Conservation (phyloP, 768 basidiomycete species). For the Suillus decipiens region DNA sequence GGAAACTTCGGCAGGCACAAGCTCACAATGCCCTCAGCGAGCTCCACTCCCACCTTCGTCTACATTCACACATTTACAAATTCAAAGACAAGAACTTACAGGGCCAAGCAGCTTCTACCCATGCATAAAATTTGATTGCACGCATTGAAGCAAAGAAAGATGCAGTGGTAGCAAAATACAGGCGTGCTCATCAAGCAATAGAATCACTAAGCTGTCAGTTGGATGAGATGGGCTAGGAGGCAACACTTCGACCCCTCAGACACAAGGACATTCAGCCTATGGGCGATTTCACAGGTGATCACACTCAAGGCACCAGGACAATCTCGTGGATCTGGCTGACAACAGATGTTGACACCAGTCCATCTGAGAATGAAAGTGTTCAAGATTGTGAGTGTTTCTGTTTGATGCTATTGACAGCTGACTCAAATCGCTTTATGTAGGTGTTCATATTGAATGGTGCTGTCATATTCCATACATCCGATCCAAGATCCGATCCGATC, state of each 20-base stretch:
- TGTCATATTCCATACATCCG: no score
- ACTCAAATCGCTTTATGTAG: constrained; percentile 3
- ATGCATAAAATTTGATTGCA: constrained; percentile 4
- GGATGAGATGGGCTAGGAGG: background rate
- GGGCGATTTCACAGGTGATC: background rate
- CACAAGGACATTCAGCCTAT: background rate
- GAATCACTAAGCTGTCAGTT: background rate
- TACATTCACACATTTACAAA: constrained; percentile 11
- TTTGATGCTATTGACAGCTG: no score
- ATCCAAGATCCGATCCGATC: no score
- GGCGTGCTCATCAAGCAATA: constrained; percentile 8
- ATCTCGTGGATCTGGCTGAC: constrained; percentile 14
- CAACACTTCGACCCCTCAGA: background rate
- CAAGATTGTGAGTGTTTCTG: constrained; percentile 3
- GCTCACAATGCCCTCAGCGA: constrained; percentile 14
- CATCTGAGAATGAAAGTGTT: background rate
- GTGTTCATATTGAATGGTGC: constrained; percentile 21
- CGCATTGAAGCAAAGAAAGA: constrained; percentile 15
- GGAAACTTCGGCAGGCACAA: constrained; percentile 15
- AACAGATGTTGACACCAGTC: background rate
- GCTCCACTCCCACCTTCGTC: constrained; percentile 7
- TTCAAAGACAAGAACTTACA: constrained; percentile 18
- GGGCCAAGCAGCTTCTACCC: constrained; percentile 16
- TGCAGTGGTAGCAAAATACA: constrained; percentile 9
- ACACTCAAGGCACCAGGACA: constrained; percentile 1